Evolutionary conservation across 108 stramenopile species (phyloP).

Genomic region (Skeletonema menzelii): DNA sequence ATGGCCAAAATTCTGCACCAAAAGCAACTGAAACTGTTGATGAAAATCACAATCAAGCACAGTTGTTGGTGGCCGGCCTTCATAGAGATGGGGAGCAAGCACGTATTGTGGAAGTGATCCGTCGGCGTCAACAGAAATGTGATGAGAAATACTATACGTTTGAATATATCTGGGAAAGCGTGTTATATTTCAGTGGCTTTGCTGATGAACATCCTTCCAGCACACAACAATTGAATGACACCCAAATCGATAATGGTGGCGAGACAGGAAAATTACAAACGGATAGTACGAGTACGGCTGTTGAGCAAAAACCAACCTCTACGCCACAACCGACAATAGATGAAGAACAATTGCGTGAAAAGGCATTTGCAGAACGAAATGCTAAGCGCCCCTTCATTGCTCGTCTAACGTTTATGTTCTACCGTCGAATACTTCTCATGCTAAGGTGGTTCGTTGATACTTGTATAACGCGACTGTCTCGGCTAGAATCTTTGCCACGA

Average conservation of each 20-base stretch:
- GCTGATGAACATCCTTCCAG: conserved; percentile 5
- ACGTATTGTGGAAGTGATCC: conserved; percentile 27
- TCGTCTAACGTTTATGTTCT: not conserved
- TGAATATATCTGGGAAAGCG: conserved; percentile 11
- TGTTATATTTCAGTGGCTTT: not conserved
- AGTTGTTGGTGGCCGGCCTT: conserved; percentile 12
- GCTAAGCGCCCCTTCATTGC: not conserved
- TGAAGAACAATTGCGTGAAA: not conserved
- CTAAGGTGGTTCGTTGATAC: not conserved
- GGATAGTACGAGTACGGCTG: not conserved
- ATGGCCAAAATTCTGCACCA: not conserved
- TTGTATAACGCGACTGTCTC: conserved; percentile 3
- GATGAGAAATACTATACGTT: conserved; percentile 9
- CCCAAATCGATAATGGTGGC: not conserved
- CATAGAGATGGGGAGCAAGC: conserved; percentile 47
- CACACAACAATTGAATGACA: not conserved
- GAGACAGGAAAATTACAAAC: not conserved
- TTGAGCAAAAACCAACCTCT: not conserved
- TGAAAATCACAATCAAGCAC: not conserved
- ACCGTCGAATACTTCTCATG: not conserved
- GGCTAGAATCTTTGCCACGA: not conserved
- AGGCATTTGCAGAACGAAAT: not conserved
- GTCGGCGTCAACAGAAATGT: conserved; percentile 24
- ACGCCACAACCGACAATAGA: not conserved
- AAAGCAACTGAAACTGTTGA: not conserved